phyloP scores from a whole-genome alignment of 805 yeast species.

The Limtongia smithiae region DNA sequence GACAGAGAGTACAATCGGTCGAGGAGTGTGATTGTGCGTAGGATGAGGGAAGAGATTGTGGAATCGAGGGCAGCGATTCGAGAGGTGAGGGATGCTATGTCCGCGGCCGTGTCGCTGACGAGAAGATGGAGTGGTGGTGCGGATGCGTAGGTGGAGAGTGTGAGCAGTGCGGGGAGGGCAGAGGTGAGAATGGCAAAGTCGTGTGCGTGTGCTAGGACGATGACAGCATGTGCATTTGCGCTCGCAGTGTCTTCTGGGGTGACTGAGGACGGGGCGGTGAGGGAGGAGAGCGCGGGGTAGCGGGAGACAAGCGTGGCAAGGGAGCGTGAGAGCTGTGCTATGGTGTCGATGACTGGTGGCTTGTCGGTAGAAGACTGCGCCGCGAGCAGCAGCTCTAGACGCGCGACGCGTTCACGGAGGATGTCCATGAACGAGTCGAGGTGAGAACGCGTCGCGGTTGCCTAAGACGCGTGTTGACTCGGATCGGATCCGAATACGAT shows the following conservation, averaged over 20 bases:
- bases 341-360: slow-evolving; percentile 2
- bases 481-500: too few species aligned
- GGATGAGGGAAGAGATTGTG: not conserved
- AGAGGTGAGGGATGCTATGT: not conserved
- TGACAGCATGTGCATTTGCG: not conserved
- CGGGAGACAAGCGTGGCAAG: not conserved
- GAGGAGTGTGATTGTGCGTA: slow-evolving; percentile 13
- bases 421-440: slow-evolving; percentile 9
- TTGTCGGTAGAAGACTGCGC: not conserved
- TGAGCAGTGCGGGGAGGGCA: slow-evolving; percentile 1
- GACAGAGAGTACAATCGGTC: slow-evolving; percentile 17
- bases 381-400: slow-evolving; percentile 13
- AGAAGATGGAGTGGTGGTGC: not conserved
- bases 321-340: not conserved
- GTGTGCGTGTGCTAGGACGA: slow-evolving; percentile 16
- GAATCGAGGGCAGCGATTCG: not conserved
- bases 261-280: too few species aligned
- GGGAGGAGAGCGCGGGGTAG: not conserved
- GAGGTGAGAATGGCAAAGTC: slow-evolving; percentile 11
- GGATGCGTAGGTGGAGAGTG: slow-evolving; percentile 6
- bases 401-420: slow-evolving; percentile 9
- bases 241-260: not conserved
- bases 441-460: not conserved
- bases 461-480: too few species aligned
- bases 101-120: not conserved